These are phyloP conservation scores for Pinus albicaulis DNA, from an alignment of 75 land plant genomes.

Conservation along the genomic window DNA sequence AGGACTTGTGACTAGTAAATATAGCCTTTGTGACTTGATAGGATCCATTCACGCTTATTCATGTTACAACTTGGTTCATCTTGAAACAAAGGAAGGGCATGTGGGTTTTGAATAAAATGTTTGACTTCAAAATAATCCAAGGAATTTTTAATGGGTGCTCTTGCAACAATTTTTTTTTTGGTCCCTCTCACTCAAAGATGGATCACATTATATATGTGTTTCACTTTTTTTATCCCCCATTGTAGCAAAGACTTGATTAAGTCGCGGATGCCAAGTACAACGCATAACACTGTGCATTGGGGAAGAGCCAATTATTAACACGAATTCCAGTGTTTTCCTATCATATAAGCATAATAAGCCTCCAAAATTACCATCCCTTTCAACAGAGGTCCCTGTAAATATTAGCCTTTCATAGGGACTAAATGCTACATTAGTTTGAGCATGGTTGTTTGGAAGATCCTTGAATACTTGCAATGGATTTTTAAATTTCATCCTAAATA, in stretches of 20 bases:
- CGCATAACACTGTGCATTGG: conserved; percentile 78
- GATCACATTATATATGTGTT: conserved; percentile 91
- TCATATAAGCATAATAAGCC: conserved; percentile 84
- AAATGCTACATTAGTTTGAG: conserved; percentile 82
- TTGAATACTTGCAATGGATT: conserved; percentile 62
- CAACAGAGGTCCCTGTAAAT: conserved; percentile 90
- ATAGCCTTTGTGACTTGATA: conserved; percentile 85
- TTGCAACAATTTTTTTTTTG: conserved; percentile 86
- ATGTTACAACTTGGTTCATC: conserved; percentile 91
- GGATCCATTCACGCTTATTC: conserved; percentile 93
- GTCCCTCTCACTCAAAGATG: conserved; percentile 83
- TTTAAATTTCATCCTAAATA: too few species aligned
- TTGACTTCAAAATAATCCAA: conserved; percentile 82
- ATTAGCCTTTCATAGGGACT: conserved; percentile 94
- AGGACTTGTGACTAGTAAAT: conserved; percentile 90
- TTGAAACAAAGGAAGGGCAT: conserved; percentile 91
- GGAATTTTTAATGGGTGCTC: conserved; percentile 92
- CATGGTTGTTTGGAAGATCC: conserved; percentile 84
- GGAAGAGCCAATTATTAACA: conserved; percentile 86
- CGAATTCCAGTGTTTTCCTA: conserved; percentile 71
- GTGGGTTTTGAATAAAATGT: conserved; percentile 95
- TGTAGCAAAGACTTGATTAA: conserved; percentile 98
- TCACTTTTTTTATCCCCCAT: conserved; percentile 88
- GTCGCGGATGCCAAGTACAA: conserved; percentile 87
- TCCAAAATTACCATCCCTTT: conserved; percentile 78